These are phyloP conservation scores for Pouteria glomerata DNA, from an alignment of 148 eudicot genomes.

Conservation along the genomic window DNA sequence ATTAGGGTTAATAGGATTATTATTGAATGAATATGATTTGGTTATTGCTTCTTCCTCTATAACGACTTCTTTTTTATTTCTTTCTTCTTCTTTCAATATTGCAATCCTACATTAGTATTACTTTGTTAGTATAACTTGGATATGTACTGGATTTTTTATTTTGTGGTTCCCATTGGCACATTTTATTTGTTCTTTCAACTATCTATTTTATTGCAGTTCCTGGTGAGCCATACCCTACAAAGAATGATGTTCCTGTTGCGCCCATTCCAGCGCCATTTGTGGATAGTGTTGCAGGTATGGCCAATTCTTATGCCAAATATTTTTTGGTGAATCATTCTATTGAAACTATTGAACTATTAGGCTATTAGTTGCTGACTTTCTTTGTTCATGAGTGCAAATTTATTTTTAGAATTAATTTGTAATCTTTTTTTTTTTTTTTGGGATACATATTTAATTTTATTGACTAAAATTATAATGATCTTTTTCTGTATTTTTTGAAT, in stretches of 20 bases:
- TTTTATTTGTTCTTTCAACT: background rate
- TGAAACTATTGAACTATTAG: background rate
- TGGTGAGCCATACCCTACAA: constrained; percentile 69
- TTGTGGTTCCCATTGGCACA: background rate
- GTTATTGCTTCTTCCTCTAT: too few species aligned
- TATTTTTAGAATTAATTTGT: too few species aligned
- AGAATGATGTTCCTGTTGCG: constrained; percentile 39
- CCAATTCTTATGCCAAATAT: background rate
- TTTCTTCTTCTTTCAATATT: too few species aligned
- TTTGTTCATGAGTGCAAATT: background rate
- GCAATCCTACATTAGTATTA: too few species aligned
- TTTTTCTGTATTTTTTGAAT: too few species aligned
- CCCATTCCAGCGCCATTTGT: constrained; percentile 56
- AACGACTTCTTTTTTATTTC: too few species aligned
- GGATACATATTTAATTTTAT: too few species aligned
- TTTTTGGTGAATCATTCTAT: background rate
- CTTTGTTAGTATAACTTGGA: background rate
- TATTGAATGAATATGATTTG: too few species aligned
- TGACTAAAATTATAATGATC: too few species aligned
- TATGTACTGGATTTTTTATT: background rate
- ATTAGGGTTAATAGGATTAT: too few species aligned
- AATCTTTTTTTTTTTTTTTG: background rate
- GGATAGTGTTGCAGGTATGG: constrained; percentile 44
- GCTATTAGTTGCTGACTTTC: background rate
- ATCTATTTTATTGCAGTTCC: constrained; percentile 46